Base-by-base conservation (phyloP, 2,329 filamentous ascomycete genomes). In the Balansia obtecta region DNA sequence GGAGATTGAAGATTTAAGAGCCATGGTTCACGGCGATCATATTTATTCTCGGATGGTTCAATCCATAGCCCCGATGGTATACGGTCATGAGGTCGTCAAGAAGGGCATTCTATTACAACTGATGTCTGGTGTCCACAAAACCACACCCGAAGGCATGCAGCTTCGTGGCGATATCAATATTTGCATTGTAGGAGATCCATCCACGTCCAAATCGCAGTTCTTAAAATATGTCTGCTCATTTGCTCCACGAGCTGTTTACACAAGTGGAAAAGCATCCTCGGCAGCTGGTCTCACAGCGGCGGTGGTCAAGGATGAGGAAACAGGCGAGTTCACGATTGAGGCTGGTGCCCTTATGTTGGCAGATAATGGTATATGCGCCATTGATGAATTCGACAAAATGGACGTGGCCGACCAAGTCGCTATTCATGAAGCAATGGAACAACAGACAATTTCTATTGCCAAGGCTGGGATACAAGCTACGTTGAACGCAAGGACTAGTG, bases 341-440 rank as follows among this genome's bases (percentile, higher is more conserved):
- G 93, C 93, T 7, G 93, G 93, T 71, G 93, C 93, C 12, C 80
- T 98, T 52, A 97, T 98, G 93, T 74, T 98, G 54, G 93, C 93
- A 20, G 85, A 97, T 62, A 96, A 95, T 58, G 93, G 93, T 49
- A 94, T 97, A 60, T 98, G 93, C 68, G 90, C 89, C 53, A 98
- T 98, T 64, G 93, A 98, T 64, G 93, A 98, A 65, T 98, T 98
- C 60, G 93, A 98, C 79, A 98, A 98, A 73, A 98, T 98, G 93
- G 93, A 98, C 61, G 86, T 98, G 54, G 82, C 74, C 48, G 93
- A 98, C 65, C 93, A 98, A 71, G 93, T 98, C 50, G 93, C 93
- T 57, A 98, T 98, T 62, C 93, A 98, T 77, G 93, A 98, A 80
- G 93, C 93, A 53, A 98, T 98, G 93, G 93, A 98, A 79, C 93